phyloP scores from a whole-genome alignment of 1,284 basidiomycete species.

The Polyporus tsugae region DNA sequence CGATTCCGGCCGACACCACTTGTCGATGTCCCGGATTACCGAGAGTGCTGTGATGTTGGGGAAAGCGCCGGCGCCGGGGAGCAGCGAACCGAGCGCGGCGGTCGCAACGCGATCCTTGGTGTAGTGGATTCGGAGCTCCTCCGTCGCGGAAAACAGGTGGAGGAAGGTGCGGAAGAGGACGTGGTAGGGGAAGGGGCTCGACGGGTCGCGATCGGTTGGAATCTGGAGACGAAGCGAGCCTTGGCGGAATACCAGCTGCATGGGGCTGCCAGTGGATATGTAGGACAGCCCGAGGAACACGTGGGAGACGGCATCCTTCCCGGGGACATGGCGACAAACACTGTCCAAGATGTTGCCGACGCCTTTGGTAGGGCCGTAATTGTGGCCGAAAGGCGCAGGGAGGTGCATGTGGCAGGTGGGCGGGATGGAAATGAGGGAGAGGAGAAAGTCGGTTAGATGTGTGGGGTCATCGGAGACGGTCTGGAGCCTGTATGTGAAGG shows the following conservation, averaged over 20 bases:
- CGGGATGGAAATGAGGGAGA: not conserved
- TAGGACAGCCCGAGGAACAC: not conserved
- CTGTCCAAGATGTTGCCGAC: not conserved
- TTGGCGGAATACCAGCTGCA: not conserved
- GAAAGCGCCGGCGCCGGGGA: not conserved
- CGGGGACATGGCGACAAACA: not conserved
- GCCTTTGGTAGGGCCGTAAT: not conserved
- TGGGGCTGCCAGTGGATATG: not conserved
- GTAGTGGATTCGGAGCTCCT: not conserved
- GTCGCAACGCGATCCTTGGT: not conserved
- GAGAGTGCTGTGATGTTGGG: not conserved
- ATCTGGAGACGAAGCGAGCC: not conserved
- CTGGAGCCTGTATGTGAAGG: not conserved
- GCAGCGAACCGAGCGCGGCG: not conserved
- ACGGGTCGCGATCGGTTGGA: not conserved
- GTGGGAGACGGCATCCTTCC: not conserved
- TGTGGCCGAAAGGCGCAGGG: not conserved
- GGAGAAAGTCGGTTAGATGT: not conserved
- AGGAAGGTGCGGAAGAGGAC: no score
- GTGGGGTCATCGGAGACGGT: not conserved
- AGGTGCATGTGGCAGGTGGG: constrained; percentile 12
- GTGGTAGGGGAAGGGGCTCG: not conserved
- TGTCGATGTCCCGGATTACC: not conserved
- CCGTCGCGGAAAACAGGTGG: not conserved
- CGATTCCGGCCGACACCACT: not conserved